These are phyloP conservation scores for Fonsecaea erecta DNA, from an alignment of 2,329 filamentous ascomycete species.

Conservation along the genomic window DNA sequence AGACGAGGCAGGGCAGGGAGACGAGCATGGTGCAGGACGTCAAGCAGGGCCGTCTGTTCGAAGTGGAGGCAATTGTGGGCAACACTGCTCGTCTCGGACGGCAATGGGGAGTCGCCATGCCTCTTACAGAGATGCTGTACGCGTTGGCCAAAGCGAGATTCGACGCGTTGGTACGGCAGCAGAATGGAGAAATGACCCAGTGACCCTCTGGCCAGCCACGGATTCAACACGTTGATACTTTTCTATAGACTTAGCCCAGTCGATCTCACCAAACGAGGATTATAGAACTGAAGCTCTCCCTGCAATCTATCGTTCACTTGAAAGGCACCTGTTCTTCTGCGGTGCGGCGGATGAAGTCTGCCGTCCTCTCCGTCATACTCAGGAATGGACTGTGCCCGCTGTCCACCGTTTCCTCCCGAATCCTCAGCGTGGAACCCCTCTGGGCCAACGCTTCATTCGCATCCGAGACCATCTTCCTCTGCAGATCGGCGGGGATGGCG, in stretches of 20 bases:
- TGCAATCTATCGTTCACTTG: not conserved
- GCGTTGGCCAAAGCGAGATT: conserved; percentile 39
- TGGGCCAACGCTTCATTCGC: conserved; percentile 11
- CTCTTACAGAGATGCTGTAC: conserved; percentile 39
- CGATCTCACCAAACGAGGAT: not conserved
- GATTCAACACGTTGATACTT: not conserved
- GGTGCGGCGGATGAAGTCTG: conserved; percentile 14
- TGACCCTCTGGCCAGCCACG: not conserved
- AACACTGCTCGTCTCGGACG: conserved; percentile 60
- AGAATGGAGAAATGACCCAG: not conserved
- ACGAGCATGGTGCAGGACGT: conserved; percentile 60
- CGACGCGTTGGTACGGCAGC: conserved; percentile 23
- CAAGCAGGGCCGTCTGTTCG: conserved; percentile 57
- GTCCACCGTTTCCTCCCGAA: conserved; percentile 10
- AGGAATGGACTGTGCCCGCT: conserved; percentile 21
- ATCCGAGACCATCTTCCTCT: conserved; percentile 16
- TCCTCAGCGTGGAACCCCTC: conserved; percentile 5
- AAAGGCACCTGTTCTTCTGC: conserved; percentile 12
- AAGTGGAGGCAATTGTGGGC: conserved; percentile 61
- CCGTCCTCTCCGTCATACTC: conserved; percentile 13
- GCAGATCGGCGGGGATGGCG: conserved; percentile 10
- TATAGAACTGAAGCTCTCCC: not conserved
- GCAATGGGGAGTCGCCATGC: conserved; percentile 49
- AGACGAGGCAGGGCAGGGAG: conserved; percentile 43
- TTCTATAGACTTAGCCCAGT: not conserved